Evolutionary conservation across 1,284 basidiomycete genomes (phyloP).

Genomic region (Ceratobasidium sp.): DNA sequence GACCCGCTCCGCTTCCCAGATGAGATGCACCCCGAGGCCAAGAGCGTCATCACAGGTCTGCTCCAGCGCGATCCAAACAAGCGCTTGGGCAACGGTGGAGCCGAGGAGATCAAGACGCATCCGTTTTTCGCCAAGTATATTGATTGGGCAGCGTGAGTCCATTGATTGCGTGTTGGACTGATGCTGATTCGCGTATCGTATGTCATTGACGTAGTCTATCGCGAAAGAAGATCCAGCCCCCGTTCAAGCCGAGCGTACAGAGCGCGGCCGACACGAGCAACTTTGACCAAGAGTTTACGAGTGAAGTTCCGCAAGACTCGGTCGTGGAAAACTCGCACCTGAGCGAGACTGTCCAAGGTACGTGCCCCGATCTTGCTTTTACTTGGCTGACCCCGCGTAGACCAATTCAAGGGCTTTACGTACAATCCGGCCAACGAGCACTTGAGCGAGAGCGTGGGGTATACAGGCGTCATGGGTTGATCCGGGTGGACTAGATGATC

Average conservation of each 20-base stretch:
- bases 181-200: not conserved
- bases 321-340: constrained; percentile 92
- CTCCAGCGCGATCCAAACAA: constrained; percentile 87
- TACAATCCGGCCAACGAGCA: constrained; percentile 75
- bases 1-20: constrained; percentile 94
- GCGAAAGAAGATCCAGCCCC: constrained; percentile 95
- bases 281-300: constrained; percentile 95
- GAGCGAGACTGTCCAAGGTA: constrained; percentile 83
- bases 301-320: constrained; percentile 90
- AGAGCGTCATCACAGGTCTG: constrained; percentile 85
- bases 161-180: not conserved
- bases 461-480: constrained; percentile 40
- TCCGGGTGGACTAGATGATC: not conserved
- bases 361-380: constrained; percentile 42
- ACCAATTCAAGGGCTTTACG: constrained; percentile 89
- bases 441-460: constrained; percentile 49
- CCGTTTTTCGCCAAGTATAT: constrained; percentile 95
- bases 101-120: constrained; percentile 95
- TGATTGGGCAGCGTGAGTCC: constrained; percentile 79
- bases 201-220: constrained; percentile 61
- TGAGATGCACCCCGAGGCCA: constrained; percentile 88
- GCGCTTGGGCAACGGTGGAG: constrained; percentile 89
- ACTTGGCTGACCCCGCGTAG: constrained; percentile 46
- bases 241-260: constrained; percentile 97
- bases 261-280: constrained; percentile 75